These are phyloP conservation scores for Penicillium sp. DNA, from an alignment of 2,329 filamentous ascomycete species.

Conservation along the genomic window DNA sequence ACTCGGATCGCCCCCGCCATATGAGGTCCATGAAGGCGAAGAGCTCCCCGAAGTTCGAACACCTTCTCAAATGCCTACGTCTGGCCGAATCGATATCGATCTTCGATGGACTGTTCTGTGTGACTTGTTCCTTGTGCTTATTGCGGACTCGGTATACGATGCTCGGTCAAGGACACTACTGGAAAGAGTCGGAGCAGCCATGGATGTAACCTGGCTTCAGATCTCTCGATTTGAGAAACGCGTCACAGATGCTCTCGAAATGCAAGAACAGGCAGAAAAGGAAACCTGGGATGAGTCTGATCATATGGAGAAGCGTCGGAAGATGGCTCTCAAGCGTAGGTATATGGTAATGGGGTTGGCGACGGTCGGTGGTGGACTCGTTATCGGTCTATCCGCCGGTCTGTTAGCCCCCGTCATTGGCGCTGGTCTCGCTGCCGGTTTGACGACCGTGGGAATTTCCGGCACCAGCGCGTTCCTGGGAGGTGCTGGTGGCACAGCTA, in stretches of 20 bases:
- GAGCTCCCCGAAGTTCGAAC: conserved; percentile 74
- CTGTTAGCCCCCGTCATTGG: conserved; percentile 90
- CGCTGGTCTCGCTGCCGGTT: conserved; percentile 85
- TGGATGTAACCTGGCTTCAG: conserved; percentile 83
- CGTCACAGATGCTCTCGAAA: conserved; percentile 92
- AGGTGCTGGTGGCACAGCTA: conserved; percentile 83
- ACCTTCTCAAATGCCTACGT: conserved; percentile 74
- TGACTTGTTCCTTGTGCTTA: conserved; percentile 89
- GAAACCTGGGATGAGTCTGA: conserved; percentile 98
- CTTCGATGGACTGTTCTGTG: conserved; percentile 95
- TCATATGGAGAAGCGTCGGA: conserved; percentile 80
- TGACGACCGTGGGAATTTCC: conserved; percentile 88
- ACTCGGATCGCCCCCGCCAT: conserved; percentile 50
- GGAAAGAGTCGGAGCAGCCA: conserved; percentile 72
- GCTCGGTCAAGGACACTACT: conserved; percentile 77
- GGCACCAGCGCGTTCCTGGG: conserved; percentile 86
- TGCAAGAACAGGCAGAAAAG: conserved; percentile 90
- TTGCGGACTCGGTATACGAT: conserved; percentile 93
- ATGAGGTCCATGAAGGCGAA: conserved; percentile 59
- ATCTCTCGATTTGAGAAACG: conserved; percentile 96
- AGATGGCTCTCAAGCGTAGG: conserved; percentile 72
- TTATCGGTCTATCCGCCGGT: conserved; percentile 91
- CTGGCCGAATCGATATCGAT: conserved; percentile 87
- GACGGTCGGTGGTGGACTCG: conserved; percentile 87
- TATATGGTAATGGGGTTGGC: conserved; percentile 96